Base-by-base conservation (phyloP, 768 basidiomycete genomes). In the Mycena rebaudengoi region DNA sequence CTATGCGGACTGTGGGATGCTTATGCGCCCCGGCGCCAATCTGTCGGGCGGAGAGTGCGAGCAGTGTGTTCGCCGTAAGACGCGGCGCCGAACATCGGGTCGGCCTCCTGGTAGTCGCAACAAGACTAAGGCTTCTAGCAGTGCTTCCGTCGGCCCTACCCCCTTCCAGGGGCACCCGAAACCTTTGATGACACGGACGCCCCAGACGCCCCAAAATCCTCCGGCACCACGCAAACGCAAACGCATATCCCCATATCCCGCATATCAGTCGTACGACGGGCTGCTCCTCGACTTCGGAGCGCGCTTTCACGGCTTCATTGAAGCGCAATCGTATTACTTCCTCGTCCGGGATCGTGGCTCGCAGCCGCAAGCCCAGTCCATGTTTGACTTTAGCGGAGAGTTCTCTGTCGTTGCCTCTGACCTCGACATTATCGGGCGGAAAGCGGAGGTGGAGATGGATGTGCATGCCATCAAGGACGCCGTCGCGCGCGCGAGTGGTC, bases 331-430 rank as follows among this genome's bases (percentile, higher is more conserved):
- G 1, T 66, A 74, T 48, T 81, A 80, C 57, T 71, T 67, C 52
- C 68, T 76, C 35, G 72, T 73, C 66, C 76, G 73, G 62, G 37
- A 43, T 46, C 49, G 54, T 44, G 46, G 29, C 30, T 7, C 35
- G 28, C 49, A 59, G 16, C 52, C 44, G 18, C 60, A 59, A 25
- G 46, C 65, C 3, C 62, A 70, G 25, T 68, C 78, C 12, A 66
- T 75, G 30, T 86, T 87, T 68, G 74, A 72, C 25, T 85, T 87
- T 61, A 81, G 82, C 44, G 85, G 84, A 25, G 85, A 87, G 73
- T 86, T 76, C 73, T 82, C 84, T 1, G 71, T 82, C 40, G 82
- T 85, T 21, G 78, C 81, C 6, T 65, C 72, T 23, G 78, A 82
- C 61, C 76, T 75, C 33, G 73, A 85, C 60, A 69, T 85, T 18